Evolutionary conservation across 73 alveolate genomes (phyloP).

Genomic region (Stentor coeruleus): DNA sequence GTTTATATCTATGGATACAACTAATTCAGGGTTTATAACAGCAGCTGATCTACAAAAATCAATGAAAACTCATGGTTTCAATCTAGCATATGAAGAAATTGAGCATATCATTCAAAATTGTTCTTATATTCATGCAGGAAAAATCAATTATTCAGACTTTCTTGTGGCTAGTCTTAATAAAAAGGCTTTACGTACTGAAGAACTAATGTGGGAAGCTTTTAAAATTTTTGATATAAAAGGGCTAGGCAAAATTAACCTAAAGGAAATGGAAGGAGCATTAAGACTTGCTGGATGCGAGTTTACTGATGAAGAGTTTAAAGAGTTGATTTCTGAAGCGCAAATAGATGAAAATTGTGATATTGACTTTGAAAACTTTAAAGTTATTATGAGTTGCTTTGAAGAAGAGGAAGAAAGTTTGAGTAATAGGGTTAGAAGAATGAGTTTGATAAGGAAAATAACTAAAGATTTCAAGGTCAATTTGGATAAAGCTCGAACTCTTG

Average conservation of each 20-base stretch:
- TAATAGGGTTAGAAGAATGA: no score
- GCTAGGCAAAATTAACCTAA: not conserved
- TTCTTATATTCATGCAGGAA: conserved; percentile 19
- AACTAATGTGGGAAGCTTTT: conserved; percentile 31
- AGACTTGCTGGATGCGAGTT: not conserved
- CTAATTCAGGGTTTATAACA: not conserved
- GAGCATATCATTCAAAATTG: not conserved
- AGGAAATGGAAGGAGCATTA: not conserved
- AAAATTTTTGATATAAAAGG: conserved; percentile 19
- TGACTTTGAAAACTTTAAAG: not conserved
- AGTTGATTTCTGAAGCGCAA: not conserved
- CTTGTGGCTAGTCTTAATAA: conserved; percentile 39
- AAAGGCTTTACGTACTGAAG: conserved; percentile 25
- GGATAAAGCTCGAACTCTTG: not conserved
- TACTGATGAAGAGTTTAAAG: not conserved
- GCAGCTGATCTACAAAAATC: conserved; percentile 3
- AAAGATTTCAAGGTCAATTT: not conserved
- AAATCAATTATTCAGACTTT: conserved; percentile 41
- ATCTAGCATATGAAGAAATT: conserved; percentile 6
- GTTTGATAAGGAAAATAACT: not conserved
- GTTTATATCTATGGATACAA: not conserved
- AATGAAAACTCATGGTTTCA: not conserved
- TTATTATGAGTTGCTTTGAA: conserved; percentile 10
- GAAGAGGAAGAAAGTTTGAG: not conserved
- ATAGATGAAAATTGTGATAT: not conserved